These are phyloP conservation scores for Hypoxylon cercidicola DNA, from an alignment of 495 filamentous ascomycete species.

Conservation along the genomic window DNA sequence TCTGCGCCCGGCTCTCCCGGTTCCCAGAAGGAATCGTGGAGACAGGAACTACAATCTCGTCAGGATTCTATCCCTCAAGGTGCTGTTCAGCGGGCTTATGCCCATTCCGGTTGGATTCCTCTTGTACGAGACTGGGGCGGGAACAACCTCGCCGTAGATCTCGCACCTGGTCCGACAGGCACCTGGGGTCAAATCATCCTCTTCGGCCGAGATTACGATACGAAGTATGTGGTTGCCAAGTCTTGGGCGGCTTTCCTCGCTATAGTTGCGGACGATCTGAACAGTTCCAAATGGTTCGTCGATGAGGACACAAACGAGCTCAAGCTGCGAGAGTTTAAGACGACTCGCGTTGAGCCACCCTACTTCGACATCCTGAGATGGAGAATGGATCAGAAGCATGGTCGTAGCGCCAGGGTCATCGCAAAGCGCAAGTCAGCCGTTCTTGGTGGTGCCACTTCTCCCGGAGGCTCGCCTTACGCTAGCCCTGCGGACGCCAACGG, in stretches of 20 bases:
- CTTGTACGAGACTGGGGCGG: slow-evolving; percentile 97
- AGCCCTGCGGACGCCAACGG: slow-evolving; percentile 58
- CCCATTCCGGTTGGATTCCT: slow-evolving; percentile 95
- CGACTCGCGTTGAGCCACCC: slow-evolving; percentile 85
- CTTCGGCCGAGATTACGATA: slow-evolving; percentile 97
- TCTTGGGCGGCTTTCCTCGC: slow-evolving; percentile 93
- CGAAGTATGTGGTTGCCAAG: slow-evolving; percentile 93
- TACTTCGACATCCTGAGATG: slow-evolving; percentile 96
- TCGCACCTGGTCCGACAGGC: slow-evolving; percentile 89
- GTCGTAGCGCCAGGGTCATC: slow-evolving; percentile 60
- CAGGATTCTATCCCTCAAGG: slow-evolving; percentile 90
- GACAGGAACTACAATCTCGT: slow-evolving; percentile 82
- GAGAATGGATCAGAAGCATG: slow-evolving; percentile 94
- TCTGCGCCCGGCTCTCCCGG: slow-evolving; percentile 59
- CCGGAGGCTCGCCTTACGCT: slow-evolving; percentile 64
- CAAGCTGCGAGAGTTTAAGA: slow-evolving; percentile 90
- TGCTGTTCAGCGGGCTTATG: slow-evolving; percentile 91
- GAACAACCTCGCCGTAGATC: slow-evolving; percentile 93
- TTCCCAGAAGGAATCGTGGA: slow-evolving; percentile 71
- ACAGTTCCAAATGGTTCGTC: slow-evolving; percentile 84
- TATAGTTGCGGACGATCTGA: slow-evolving; percentile 87
- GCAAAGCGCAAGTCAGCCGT: slow-evolving; percentile 57
- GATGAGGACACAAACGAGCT: slow-evolving; percentile 93
- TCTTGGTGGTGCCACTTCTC: slow-evolving; percentile 48
- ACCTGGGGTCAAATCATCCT: slow-evolving; percentile 97